phyloP scores from a whole-genome alignment of 176 grass and related monocot genomes.

The Coix lacrymajobi region DNA sequence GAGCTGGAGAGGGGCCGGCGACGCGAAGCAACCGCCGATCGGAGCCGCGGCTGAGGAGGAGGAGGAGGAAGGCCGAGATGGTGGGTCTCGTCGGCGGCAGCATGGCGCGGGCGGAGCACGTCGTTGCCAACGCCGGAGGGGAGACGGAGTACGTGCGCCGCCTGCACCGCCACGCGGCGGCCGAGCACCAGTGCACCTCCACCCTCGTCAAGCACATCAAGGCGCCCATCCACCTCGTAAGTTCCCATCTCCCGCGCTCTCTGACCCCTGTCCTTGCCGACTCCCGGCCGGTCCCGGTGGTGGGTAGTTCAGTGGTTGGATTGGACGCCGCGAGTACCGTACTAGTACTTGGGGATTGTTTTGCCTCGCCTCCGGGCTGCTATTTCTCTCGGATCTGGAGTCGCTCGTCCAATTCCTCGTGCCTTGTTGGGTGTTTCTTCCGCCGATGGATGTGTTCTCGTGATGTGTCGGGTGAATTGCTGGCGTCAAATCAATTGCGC shows the following conservation, averaged over 20 bases:
- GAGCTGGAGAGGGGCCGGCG: neutral
- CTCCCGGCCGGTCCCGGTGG: neutral
- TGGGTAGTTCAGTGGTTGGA: neutral
- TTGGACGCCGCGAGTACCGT: neutral
- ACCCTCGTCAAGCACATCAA: conserved; percentile 71
- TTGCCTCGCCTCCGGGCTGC: neutral
- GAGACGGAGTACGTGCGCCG: conserved; percentile 55
- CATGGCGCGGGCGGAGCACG: conserved; percentile 7
- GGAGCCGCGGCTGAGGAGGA: neutral
- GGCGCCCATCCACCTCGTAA: conserved; percentile 79
- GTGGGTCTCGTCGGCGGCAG: conserved; percentile 29
- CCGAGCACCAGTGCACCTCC: conserved; percentile 75
- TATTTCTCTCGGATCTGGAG: conserved; percentile 28
- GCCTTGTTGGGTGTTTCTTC: neutral
- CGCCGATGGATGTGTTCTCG: neutral
- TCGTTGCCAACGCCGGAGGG: neutral
- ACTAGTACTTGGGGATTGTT: neutral
- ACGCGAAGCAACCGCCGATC: neutral
- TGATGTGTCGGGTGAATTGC: neutral
- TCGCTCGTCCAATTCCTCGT: neutral
- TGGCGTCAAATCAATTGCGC: neutral
- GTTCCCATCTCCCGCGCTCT: neutral
- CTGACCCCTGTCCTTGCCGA: neutral
- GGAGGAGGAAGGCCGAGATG: neutral
- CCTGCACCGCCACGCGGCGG: conserved; percentile 62